Conservation (phyloP, 1,139 yeast genomes). For the Saccharomyces hybrid region DNA sequence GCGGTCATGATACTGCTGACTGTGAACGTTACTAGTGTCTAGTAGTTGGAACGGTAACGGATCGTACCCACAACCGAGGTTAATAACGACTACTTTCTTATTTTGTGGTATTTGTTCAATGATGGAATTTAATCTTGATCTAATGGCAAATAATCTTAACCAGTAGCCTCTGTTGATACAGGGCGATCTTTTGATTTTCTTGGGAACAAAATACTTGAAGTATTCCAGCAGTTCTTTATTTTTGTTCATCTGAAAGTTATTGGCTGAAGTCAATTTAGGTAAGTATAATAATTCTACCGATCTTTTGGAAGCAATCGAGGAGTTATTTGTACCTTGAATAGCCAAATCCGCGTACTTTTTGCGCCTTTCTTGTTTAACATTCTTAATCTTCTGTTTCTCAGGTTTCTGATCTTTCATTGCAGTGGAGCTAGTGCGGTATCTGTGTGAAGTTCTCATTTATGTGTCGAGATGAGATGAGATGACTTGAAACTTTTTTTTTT, state of each 20-base stretch:
- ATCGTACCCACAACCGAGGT: conserved; percentile 78
- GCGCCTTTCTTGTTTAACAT: conserved; percentile 39
- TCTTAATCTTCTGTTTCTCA: neutral
- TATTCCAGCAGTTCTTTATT: conserved; percentile 35
- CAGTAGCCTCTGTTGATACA: conserved; percentile 80
- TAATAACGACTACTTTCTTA: conserved; percentile 40
- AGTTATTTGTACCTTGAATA: conserved; percentile 75
- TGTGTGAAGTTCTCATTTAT: neutral
- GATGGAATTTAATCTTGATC: conserved; percentile 44
- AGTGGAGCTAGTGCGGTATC: too few relatives aligned
- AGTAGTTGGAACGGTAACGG: conserved; percentile 67
- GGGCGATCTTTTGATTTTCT: conserved; percentile 60
- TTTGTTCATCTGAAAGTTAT: conserved; percentile 25
- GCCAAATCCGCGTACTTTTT: conserved; percentile 51
- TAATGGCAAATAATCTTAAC: conserved; percentile 69
- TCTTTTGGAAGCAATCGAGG: conserved; percentile 75
- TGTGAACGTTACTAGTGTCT: conserved; percentile 30
- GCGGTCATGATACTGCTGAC: conserved; percentile 21
- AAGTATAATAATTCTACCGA: conserved; percentile 66
- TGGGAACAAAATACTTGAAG: conserved; percentile 61
- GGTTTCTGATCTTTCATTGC: too few relatives aligned
- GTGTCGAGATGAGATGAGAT: neutral
- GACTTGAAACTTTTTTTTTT: neutral
- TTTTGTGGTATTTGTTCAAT: conserved; percentile 16
- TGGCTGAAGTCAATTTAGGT: conserved; percentile 30